Evolutionary conservation across 2,329 filamentous ascomycete species (phyloP).

Genomic region (Fusarium palustre): DNA sequence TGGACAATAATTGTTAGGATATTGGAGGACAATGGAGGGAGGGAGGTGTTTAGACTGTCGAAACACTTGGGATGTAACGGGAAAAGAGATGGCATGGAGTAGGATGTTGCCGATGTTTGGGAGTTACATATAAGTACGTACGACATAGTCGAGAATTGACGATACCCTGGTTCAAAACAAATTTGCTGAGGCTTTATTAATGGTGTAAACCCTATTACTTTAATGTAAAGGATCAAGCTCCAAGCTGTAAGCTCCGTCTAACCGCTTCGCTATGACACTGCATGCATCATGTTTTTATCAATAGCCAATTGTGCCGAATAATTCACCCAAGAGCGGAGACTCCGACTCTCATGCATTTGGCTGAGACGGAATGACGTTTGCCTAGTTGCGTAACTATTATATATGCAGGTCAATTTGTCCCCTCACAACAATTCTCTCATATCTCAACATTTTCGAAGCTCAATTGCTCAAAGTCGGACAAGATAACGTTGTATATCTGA

Average conservation of each 20-base stretch:
- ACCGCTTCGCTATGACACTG: slow-evolving; percentile 1
- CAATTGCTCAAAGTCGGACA: not conserved
- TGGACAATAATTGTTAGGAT: slow-evolving; percentile 25
- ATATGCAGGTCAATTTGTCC: slow-evolving; percentile 7
- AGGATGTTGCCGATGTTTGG: slow-evolving; percentile 13
- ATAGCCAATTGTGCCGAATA: slow-evolving; percentile 33
- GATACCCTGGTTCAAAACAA: slow-evolving; percentile 30
- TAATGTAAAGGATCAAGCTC: not conserved
- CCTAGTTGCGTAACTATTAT: not conserved
- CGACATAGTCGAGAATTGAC: slow-evolving; percentile 35
- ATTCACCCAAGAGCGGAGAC: slow-evolving; percentile 36
- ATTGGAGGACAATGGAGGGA: slow-evolving; percentile 13
- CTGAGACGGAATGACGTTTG: slow-evolving; percentile 31
- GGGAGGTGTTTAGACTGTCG: slow-evolving; percentile 4
- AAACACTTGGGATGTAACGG: slow-evolving; percentile 1
- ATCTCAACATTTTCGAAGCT: not conserved
- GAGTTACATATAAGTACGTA: slow-evolving; percentile 28
- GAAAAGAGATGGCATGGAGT: slow-evolving; percentile 18
- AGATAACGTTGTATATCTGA: not conserved
- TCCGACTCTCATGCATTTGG: slow-evolving; percentile 16
- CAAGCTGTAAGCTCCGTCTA: not conserved
- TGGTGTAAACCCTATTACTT: not conserved
- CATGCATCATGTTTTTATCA: slow-evolving; percentile 15
- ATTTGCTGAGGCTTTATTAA: not conserved
- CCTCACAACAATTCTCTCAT: slow-evolving; percentile 23